Base-by-base conservation (phyloP, 768 basidiomycete genomes). In the Gloeophyllum trabeum region DNA sequence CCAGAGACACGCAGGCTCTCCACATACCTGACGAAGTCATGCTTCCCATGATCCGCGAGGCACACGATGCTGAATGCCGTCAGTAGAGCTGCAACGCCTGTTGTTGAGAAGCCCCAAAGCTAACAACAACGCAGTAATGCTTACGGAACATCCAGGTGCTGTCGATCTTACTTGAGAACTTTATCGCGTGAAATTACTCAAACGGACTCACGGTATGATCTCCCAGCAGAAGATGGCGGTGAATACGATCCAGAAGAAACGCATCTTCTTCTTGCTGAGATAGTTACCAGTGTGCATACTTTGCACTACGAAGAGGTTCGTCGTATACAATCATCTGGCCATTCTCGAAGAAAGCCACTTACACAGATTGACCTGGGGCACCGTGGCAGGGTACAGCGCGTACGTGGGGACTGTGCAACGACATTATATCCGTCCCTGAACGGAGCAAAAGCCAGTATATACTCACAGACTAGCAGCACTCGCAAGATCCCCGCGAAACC, bases 241-340 rank as follows among this genome's bases (percentile, higher is more conserved):
- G 43, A 71, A 72, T 24, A 69, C 67, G 39, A 74, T 69, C 73
- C 73, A 76, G 58, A 76, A 75, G 55, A 69, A 71, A 25, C 58
- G 64, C 54, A 70, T 54, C 44, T 65, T 65, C 59, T 75, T 73
- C 18, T 58, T 59, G 49, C 73, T 76, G 16, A 76, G 62, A 1
- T 66, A 48, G 43, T 69, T 69, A 10, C 65, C 61, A 46, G 71
- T 73, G 47, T 76, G 74, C 46, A 76, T 53, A 44, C 66, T 70
- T 49, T 76, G 74, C 20, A 75, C 28, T 32, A 32, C 16, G 10
- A 10, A n/a, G n/a, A n/a, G n/a, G n/a, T n/a, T n/a, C n/a, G n/a
- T n/a, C n/a, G n/a, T n/a, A n/a, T n/a, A n/a, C n/a, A n/a, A n/a
- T n/a, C n/a, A n/a, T n/a, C n/a, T n/a, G n/a, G n/a, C n/a, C n/a